These are phyloP conservation scores for Flammula alnicola DNA, from an alignment of 1,284 basidiomycete species.

Conservation along the genomic window DNA sequence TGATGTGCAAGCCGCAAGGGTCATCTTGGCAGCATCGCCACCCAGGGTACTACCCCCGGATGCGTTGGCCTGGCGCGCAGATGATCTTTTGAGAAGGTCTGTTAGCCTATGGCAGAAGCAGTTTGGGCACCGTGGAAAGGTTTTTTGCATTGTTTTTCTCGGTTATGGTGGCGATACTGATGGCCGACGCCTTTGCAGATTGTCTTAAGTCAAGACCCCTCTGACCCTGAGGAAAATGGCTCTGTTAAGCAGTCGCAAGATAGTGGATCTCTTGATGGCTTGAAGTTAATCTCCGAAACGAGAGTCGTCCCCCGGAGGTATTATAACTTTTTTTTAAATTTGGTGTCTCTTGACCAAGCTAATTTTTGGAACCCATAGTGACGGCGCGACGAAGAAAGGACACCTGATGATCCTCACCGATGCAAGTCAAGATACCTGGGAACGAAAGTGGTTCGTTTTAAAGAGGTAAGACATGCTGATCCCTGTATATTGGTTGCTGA, in stretches of 20 bases:
- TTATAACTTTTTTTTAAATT: constrained; percentile 1
- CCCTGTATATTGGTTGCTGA: constrained; percentile 10
- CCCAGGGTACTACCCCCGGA: constrained; percentile 55
- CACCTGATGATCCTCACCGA: constrained; percentile 80
- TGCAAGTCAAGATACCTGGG: constrained; percentile 82
- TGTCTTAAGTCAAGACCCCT: constrained; percentile 71
- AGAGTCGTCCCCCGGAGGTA: constrained; percentile 76
- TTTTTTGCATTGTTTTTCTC: constrained; percentile 37
- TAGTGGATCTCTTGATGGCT: constrained; percentile 48
- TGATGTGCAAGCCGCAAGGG: constrained; percentile 88
- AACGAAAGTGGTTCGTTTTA: constrained; percentile 87
- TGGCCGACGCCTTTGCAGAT: constrained; percentile 54
- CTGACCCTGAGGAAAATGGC: constrained; percentile 53
- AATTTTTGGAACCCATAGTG: constrained; percentile 47
- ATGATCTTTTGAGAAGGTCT: constrained; percentile 66
- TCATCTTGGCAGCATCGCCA: constrained; percentile 67
- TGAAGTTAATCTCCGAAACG: constrained; percentile 75
- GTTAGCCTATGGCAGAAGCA: constrained; percentile 82
- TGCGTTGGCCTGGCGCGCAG: constrained; percentile 63
- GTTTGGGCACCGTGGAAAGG: constrained; percentile 78
- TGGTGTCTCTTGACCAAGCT: constrained; percentile 5
- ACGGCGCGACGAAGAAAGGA: constrained; percentile 85
- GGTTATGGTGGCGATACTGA: constrained; percentile 16
- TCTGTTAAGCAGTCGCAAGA: constrained; percentile 42
- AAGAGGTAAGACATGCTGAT: constrained; percentile 57